Evolutionary conservation across 208 protist species (phyloP).

Genomic region (Leishmania martiniquensis): DNA sequence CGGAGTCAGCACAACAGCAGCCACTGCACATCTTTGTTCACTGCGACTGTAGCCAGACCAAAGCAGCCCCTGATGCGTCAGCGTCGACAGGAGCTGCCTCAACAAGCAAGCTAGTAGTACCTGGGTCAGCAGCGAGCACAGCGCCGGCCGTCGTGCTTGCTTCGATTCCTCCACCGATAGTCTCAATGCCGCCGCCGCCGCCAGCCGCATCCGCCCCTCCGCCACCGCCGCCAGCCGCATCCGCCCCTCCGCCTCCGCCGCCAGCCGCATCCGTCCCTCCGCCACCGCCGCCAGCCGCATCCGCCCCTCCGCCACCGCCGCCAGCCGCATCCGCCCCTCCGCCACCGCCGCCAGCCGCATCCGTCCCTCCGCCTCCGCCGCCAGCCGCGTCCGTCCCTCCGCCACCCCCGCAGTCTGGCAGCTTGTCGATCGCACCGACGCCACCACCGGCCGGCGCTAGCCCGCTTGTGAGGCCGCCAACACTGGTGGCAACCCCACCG

Average conservation of each 20-base stretch:
- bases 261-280: neutral
- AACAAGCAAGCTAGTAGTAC: neutral
- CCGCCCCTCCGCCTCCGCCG: too few relatives aligned
- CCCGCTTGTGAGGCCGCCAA: constrained; percentile 9
- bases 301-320: neutral
- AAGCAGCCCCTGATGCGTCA: neutral
- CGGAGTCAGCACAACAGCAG: constrained; percentile 5
- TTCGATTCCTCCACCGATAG: too few relatives aligned
- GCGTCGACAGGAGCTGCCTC: neutral
- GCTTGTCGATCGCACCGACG: neutral
- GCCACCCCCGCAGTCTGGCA: neutral
- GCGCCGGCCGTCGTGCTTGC: neutral
- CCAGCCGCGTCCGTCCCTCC: neutral
- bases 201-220: too few relatives aligned
- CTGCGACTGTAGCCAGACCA: constrained; percentile 20
- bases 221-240: too few relatives aligned
- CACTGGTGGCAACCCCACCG: neutral
- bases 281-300: neutral
- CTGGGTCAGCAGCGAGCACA: neutral
- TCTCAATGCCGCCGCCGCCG: too few relatives aligned
- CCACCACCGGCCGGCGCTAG: neutral
- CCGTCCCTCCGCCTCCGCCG: neutral
- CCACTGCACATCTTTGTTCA: constrained; percentile 44
- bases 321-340: neutral
- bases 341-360: neutral